These are phyloP conservation scores for Metrosideros polymorpha DNA, from an alignment of 441 rosid genomes.

Conservation along the genomic window DNA sequence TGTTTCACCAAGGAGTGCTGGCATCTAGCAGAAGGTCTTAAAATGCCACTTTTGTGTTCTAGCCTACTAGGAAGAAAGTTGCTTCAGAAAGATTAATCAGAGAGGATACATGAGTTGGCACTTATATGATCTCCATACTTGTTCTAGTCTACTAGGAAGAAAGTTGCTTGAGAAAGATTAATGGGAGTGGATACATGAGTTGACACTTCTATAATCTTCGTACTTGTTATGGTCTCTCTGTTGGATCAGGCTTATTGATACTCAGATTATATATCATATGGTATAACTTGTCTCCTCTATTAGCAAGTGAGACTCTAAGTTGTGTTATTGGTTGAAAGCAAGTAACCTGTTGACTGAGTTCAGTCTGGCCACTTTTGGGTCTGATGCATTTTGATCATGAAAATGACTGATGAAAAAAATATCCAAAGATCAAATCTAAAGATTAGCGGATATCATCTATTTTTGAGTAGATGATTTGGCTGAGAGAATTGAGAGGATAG, in stretches of 20 bases:
- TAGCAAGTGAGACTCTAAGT: background rate
- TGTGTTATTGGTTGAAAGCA: background rate
- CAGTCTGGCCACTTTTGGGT: background rate
- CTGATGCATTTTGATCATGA: background rate
- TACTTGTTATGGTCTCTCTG: background rate
- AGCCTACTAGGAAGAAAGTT: background rate
- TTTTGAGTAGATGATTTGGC: background rate
- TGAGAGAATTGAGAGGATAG: background rate
- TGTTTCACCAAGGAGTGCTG: background rate
- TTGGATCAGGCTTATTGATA: background rate
- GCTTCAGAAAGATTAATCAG: background rate
- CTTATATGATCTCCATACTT: background rate
- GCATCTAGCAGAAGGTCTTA: background rate
- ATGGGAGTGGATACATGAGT: background rate
- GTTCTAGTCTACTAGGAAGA: background rate
- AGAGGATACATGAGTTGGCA: background rate
- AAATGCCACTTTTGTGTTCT: background rate
- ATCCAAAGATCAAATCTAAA: background rate
- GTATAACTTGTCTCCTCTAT: background rate
- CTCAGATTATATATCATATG: background rate
- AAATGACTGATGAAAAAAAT: background rate
- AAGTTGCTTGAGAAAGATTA: background rate
- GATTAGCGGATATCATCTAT: background rate
- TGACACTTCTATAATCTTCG: background rate
- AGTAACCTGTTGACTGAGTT: background rate